These are phyloP conservation scores for Penicillium coprophilum DNA, from an alignment of 495 filamentous ascomycete genomes.

Conservation along the genomic window DNA sequence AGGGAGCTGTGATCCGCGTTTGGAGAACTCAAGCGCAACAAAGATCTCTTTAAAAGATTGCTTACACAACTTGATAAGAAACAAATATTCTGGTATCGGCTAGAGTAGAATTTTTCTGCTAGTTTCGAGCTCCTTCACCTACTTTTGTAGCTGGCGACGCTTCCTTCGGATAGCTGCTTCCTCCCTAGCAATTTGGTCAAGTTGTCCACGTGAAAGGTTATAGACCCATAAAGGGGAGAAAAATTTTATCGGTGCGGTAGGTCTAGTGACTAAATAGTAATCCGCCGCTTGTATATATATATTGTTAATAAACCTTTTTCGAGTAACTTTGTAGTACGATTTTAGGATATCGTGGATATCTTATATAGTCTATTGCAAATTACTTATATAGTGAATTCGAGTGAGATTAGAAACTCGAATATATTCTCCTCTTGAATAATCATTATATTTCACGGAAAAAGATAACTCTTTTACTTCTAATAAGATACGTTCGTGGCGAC, in stretches of 20 bases:
- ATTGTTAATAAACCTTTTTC: slow-evolving; percentile 56
- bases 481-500: neutral
- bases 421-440: neutral
- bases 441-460: neutral
- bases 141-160: slow-evolving; percentile 19
- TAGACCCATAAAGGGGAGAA: slow-evolving; percentile 40
- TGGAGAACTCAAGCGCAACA: no score
- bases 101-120: no score
- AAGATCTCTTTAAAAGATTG: no score
- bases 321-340: slow-evolving; percentile 61
- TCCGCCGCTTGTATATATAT: slow-evolving; percentile 48
- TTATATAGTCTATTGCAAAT: slow-evolving; percentile 44
- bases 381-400: slow-evolving; percentile 35
- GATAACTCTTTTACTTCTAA: neutral
- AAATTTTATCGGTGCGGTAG: slow-evolving; percentile 32
- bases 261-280: slow-evolving; percentile 36
- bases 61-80: no score
- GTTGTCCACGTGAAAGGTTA: slow-evolving; percentile 32
- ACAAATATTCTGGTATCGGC: no score
- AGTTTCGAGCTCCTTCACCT: neutral
- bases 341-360: slow-evolving; percentile 59
- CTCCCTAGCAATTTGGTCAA: slow-evolving; percentile 51
- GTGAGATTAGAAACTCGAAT: neutral
- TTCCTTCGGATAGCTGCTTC: slow-evolving; percentile 28
- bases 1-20: no score